Evolutionary conservation across 257 asterid genomes (phyloP).

Genomic region (Linaria vulgaris): DNA sequence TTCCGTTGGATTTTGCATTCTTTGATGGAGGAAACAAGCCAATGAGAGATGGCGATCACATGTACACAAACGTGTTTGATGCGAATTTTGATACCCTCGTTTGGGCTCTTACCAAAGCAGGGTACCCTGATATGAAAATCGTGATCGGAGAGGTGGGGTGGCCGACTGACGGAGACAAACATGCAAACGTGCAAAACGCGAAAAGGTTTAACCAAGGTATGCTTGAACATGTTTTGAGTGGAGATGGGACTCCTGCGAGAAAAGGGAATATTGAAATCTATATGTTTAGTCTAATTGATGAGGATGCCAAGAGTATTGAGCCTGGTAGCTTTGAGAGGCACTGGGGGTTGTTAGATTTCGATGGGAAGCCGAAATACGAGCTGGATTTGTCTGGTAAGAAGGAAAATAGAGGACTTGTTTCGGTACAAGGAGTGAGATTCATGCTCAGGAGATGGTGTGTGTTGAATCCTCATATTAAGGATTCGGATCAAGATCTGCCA

Average conservation of each 20-base stretch:
- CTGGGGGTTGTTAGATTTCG: slow-evolving; percentile 87
- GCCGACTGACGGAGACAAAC: slow-evolving; percentile 87
- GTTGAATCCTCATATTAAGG: slow-evolving; percentile 48
- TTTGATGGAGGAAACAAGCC: slow-evolving; percentile 67
- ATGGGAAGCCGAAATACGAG: slow-evolving; percentile 83
- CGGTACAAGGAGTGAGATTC: slow-evolving; percentile 67
- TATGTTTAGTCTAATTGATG: slow-evolving; percentile 84
- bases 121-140: slow-evolving; percentile 78
- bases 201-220: slow-evolving; percentile 74
- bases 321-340: slow-evolving; percentile 94
- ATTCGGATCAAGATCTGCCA: slow-evolving; percentile 42
- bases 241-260: slow-evolving; percentile 72
- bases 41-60: slow-evolving; percentile 46
- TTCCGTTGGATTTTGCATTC: slow-evolving; percentile 82
- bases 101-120: slow-evolving; percentile 64
- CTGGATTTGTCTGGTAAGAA: slow-evolving; percentile 52
- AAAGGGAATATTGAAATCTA: slow-evolving; percentile 61
- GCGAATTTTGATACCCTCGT: slow-evolving; percentile 86
- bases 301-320: slow-evolving; percentile 75
- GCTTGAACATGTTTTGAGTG: slow-evolving; percentile 62
- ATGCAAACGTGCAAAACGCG: slow-evolving; percentile 58
- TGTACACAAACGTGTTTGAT: slow-evolving; percentile 88
- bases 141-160: slow-evolving; percentile 89
- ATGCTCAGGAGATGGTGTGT: slow-evolving; percentile 79
- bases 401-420: slow-evolving; percentile 43